Percentiles rank a stretch among this genome's conserved stretches.
These are phyloP conservation scores for Thymus mandschuricus DNA, from an alignment of 257 asterid genomes.

Conservation along the genomic window DNA sequence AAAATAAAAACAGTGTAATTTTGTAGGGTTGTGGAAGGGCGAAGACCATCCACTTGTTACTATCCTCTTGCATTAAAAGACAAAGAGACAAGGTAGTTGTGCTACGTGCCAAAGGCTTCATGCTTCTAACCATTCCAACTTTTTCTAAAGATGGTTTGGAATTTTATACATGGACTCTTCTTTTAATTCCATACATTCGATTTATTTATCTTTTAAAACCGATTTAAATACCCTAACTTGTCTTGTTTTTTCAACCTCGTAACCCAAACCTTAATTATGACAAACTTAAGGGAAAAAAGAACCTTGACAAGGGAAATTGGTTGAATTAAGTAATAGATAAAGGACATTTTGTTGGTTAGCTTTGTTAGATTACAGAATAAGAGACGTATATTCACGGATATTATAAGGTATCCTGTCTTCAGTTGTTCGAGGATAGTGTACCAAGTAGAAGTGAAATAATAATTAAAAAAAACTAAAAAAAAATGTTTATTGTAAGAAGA, in stretches of 20 bases:
- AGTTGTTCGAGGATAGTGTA: not conserved
- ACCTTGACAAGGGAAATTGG: not conserved
- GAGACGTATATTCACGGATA: constrained; percentile 13
- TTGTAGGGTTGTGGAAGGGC: constrained; percentile 35
- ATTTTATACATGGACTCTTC: constrained; percentile 21
- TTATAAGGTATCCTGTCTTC: not conserved
- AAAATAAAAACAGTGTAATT: constrained; percentile 11
- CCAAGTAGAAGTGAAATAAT: not conserved
- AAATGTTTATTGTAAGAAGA: too few relatives aligned
- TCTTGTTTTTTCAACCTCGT: constrained; percentile 10
- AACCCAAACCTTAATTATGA: constrained; percentile 5
- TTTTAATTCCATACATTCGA: not conserved
- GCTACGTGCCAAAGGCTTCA: constrained; percentile 35
- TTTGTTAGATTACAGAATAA: constrained; percentile 8
- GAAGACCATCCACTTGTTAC: constrained; percentile 41
- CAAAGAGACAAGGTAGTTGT: constrained; percentile 39
- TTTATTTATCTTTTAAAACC: not conserved
- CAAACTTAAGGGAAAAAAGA: not conserved
- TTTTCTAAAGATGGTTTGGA: constrained; percentile 24
- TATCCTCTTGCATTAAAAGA: constrained; percentile 42
- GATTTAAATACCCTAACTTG: not conserved
- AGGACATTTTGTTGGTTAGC: not conserved
- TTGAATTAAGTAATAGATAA: not conserved
- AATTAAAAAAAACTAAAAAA: too few relatives aligned
- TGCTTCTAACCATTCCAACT: constrained; percentile 31